phyloP scores from a whole-genome alignment of 1,284 basidiomycete genomes.

The Ustilago cynodontis region DNA sequence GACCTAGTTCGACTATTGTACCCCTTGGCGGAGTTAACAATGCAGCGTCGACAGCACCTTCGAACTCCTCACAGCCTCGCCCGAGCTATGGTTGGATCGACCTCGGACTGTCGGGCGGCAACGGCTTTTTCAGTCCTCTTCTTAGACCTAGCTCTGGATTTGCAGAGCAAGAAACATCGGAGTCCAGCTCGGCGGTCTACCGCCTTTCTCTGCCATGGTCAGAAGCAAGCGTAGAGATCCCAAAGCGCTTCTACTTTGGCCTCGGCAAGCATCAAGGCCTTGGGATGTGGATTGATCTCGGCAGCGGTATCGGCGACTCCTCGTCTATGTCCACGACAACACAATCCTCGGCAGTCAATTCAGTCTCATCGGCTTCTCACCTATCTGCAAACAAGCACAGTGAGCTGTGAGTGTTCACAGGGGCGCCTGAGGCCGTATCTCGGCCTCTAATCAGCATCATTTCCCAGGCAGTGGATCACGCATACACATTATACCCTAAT shows the following conservation, averaged over 20 bases:
- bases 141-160: constrained; percentile 5
- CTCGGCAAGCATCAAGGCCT: constrained; percentile 39
- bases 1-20: neutral
- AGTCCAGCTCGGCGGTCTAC: constrained; percentile 1
- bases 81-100: constrained; percentile 45
- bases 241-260: constrained; percentile 43
- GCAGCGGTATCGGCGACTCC: constrained; percentile 6
- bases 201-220: constrained; percentile 37
- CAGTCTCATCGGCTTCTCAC: neutral
- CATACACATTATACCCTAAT: constrained; percentile 1
- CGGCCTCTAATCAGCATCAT: neutral
- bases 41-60: neutral
- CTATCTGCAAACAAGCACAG: neutral
- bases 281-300: constrained; percentile 45
- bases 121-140: constrained; percentile 37
- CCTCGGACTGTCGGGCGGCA: constrained; percentile 38
- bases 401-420: neutral
- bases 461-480: neutral
- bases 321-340: neutral
- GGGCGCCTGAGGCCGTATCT: neutral
- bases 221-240: constrained; percentile 21
- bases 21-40: neutral
- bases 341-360: neutral
- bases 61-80: constrained; percentile 14
- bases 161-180: neutral